Evolutionary conservation across 805 yeast genomes (phyloP).

Genomic region (Cyberlindnera bimundalis): DNA sequence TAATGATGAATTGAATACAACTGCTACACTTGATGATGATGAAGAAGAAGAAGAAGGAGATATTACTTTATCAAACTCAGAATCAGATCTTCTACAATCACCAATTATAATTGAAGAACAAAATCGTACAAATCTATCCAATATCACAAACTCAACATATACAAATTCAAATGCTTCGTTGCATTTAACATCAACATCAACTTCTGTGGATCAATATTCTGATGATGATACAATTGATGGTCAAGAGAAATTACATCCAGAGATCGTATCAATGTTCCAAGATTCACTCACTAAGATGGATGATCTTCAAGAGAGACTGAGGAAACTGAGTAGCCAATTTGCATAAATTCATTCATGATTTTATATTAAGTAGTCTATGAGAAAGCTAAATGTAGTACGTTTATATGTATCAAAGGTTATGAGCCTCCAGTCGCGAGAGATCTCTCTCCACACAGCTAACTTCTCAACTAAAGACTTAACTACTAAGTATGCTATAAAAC

Average conservation of each 20-base stretch:
- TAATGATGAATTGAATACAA: slow-evolving; percentile 23
- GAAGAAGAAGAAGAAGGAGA: slow-evolving; percentile 7
- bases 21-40: slow-evolving; percentile 9
- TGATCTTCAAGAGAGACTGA: slow-evolving; percentile 30
- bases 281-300: slow-evolving; percentile 52
- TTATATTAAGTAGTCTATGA: too few species aligned
- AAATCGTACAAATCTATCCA: slow-evolving; percentile 17
- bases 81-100: slow-evolving; percentile 13
- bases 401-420: too few species aligned
- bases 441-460: too few species aligned
- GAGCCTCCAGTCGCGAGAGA: too few species aligned
- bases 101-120: slow-evolving; percentile 21
- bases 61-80: slow-evolving; percentile 13
- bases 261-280: slow-evolving; percentile 50
- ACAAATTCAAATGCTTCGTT: slow-evolving; percentile 23
- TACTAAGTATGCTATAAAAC: too few species aligned
- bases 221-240: background rate
- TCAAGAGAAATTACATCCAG: slow-evolving; percentile 35
- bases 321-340: slow-evolving; percentile 14
- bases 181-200: slow-evolving; percentile 14
- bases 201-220: slow-evolving; percentile 14
- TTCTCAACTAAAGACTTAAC: too few species aligned
- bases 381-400: too few species aligned
- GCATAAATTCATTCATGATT: too few species aligned
- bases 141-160: slow-evolving; percentile 25